Conservation (phyloP, 106 monocot genomes). For the Dioscorea alata region DNA sequence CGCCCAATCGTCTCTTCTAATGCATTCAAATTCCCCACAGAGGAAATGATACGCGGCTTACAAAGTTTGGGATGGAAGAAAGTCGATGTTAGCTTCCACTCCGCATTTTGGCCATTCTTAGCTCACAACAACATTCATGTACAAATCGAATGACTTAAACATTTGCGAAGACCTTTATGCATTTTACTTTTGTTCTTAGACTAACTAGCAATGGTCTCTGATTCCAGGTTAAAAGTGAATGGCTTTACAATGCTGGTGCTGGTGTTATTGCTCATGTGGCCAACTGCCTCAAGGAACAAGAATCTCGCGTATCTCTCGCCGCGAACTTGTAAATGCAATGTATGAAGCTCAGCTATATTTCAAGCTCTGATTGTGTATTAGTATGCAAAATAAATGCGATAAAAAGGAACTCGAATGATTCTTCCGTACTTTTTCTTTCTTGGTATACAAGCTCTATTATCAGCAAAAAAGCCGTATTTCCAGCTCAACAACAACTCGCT, state of each 20-base stretch:
- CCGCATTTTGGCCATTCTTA: conserved; percentile 79
- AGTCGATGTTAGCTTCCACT: conserved; percentile 94
- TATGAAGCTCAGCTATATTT: no score
- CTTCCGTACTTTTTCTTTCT: no score
- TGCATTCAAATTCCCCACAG: conserved; percentile 17
- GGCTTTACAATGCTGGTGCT: conserved; percentile 79
- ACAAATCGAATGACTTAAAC: conserved; percentile 10
- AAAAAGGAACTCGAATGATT: no score
- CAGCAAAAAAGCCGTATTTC: no score
- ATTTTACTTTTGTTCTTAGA: background rate
- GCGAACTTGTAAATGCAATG: conserved; percentile 44
- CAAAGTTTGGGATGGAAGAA: conserved; percentile 97
- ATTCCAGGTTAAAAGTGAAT: conserved; percentile 82
- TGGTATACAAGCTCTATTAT: no score
- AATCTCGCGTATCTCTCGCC: conserved; percentile 26
- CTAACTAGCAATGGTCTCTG: background rate
- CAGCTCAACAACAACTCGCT: no score
- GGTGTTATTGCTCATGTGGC: conserved; percentile 85
- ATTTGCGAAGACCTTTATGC: background rate
- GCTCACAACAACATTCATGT: conserved; percentile 98
- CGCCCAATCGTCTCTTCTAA: background rate
- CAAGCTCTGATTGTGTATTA: no score
- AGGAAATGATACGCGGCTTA: conserved; percentile 92
- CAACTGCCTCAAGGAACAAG: conserved; percentile 63
- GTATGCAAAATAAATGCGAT: no score